These are phyloP conservation scores for Rhynchospora pubera DNA, from an alignment of 176 grass and related monocot species.

Conservation along the genomic window DNA sequence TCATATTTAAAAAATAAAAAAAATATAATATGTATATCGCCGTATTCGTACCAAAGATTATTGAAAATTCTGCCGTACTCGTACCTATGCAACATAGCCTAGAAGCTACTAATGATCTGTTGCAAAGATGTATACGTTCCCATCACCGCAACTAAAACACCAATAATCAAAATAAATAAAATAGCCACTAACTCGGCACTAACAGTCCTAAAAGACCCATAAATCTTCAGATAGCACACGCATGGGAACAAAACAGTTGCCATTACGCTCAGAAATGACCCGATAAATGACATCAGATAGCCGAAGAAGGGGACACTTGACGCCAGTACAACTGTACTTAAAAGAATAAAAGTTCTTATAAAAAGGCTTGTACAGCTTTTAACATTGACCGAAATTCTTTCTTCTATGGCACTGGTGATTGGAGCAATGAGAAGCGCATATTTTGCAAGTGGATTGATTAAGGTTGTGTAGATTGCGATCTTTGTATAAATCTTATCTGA, in stretches of 20 bases:
- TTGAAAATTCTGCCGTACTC: too few relatives aligned
- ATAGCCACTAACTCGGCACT: slow-evolving; percentile 28
- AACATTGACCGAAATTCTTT: neutral
- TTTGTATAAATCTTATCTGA: slow-evolving; percentile 36
- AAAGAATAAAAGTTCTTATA: slow-evolving; percentile 34
- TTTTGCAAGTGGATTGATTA: slow-evolving; percentile 51
- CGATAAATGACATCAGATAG: slow-evolving; percentile 51
- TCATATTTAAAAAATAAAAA: too few relatives aligned
- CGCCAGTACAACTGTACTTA: slow-evolving; percentile 41
- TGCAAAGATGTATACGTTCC: slow-evolving; percentile 46
- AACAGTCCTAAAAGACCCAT: neutral
- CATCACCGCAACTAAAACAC: slow-evolving; percentile 22
- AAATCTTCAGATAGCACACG: slow-evolving; percentile 49
- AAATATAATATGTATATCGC: too few relatives aligned
- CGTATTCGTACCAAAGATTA: too few relatives aligned
- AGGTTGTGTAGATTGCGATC: slow-evolving; percentile 42
- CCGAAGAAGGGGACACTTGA: slow-evolving; percentile 50
- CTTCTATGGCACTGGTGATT: slow-evolving; percentile 35
- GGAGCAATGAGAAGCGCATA: slow-evolving; percentile 46
- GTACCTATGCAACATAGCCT: too few relatives aligned
- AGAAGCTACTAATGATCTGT: slow-evolving; percentile 38
- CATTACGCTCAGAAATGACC: slow-evolving; percentile 44
- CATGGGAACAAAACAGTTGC: slow-evolving; percentile 50
- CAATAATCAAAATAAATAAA: slow-evolving; percentile 29
- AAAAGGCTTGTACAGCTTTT: slow-evolving; percentile 9